These are phyloP conservation scores for Boletus coccyginus DNA, from an alignment of 768 basidiomycete genomes.

Conservation along the genomic window DNA sequence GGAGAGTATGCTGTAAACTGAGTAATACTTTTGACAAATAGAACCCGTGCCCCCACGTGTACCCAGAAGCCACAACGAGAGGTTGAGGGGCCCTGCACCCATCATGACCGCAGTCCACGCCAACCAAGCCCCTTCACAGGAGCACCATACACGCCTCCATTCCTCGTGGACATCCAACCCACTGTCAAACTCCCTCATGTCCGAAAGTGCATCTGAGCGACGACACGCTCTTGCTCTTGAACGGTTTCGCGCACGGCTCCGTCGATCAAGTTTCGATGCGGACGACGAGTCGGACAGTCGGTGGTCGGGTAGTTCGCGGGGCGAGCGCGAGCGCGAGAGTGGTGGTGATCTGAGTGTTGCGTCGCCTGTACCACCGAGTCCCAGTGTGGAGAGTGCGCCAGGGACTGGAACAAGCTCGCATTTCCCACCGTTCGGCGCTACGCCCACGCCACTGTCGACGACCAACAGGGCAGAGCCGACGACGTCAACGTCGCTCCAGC, in stretches of 20 bases:
- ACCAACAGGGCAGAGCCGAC: constrained; percentile 6
- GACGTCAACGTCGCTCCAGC: constrained; percentile 13
- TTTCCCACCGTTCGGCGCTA: constrained; percentile 2
- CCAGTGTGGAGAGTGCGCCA: constrained; percentile 13
- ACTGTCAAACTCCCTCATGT: constrained; percentile 39
- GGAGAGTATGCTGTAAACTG: neutral
- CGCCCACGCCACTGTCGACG: neutral
- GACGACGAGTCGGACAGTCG: constrained; percentile 25
- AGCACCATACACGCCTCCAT: constrained; percentile 18
- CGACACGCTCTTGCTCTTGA: constrained; percentile 38
- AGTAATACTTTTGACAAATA: constrained; percentile 9
- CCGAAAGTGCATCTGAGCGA: constrained; percentile 44
- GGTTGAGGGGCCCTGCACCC: constrained; percentile 15
- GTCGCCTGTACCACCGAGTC: constrained; percentile 15
- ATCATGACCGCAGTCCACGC: constrained; percentile 1
- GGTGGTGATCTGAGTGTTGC: constrained; percentile 6
- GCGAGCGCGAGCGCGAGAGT: constrained; percentile 13
- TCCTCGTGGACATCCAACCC: constrained; percentile 32
- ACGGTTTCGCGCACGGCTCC: constrained; percentile 28
- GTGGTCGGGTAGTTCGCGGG: constrained; percentile 19
- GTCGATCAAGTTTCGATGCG: constrained; percentile 21
- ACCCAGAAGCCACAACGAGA: constrained; percentile 8
- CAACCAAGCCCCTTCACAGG: constrained; percentile 11
- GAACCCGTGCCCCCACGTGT: constrained; percentile 17
- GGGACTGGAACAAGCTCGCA: constrained; percentile 7